Evolutionary conservation across 345 rosid species (phyloP), one percentile per base, ranked within the genome.

Genomic region (Linum tenue): DNA sequence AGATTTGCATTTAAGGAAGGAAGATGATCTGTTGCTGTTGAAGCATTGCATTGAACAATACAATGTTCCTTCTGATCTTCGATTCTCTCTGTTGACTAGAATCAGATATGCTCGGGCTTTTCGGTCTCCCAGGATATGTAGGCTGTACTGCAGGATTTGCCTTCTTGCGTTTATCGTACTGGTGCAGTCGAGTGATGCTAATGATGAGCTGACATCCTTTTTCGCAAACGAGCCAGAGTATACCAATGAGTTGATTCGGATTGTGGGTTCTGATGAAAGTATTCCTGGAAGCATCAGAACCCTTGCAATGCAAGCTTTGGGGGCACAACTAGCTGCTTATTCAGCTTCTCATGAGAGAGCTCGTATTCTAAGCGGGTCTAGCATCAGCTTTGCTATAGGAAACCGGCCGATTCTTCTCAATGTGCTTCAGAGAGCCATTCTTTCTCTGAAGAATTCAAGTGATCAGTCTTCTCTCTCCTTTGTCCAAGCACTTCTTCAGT

Each of bases 191-290:
- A 79, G 83, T 81, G 98, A 92, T 80, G 96, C 97, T 43, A 83
- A 85, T 69, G 98, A 90, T 35, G 98, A 90, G 66, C 76, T 92
- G 63, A 79, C 91, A 5, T 82, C 98, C 59, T 92, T 90, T 69
- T 92, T 92, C 67, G 94, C 90, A 11, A 90, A 92, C 79, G 98
- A 92, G 73, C 98, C 97, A 2, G 98, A 90, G 72, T 88, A 92
- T 76, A 92, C 98, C 67, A 90, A 88, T 77, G 98, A 92, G 77
- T 76, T 92, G 62, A 87, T 87, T 64, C 86, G 94, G 79, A 92
- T 92, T 55, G 98, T 92, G 71, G 81, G 87, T 10, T 82, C 98
- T 7, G 98, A 92, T 71, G 96, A 87, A 72, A 78, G 84, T 57
- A 76, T 88, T 73, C 90, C 92, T 59, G 97, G 98, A 64, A 78